A percentile compares a stretch with the other conserved stretches of the same genome.
These are phyloP conservation scores for Inosperma sp. DNA, from an alignment of 768 basidiomycete species.

Conservation along the genomic window DNA sequence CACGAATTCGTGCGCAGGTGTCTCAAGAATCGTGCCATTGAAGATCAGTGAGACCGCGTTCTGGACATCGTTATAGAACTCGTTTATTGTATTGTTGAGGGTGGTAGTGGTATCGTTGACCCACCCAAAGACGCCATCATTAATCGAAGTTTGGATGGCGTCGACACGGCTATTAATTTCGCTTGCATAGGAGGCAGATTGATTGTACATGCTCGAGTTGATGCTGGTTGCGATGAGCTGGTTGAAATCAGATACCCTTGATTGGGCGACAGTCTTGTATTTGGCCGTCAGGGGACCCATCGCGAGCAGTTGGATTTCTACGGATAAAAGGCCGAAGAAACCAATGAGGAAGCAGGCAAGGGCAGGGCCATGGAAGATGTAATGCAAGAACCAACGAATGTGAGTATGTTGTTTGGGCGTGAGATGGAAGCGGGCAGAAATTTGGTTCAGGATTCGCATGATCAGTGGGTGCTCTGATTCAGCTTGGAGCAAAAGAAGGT, in stretches of 20 bases:
- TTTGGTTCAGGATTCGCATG: conserved; percentile 53
- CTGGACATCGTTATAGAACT: conserved; percentile 85
- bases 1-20: conserved; percentile 81
- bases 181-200: conserved; percentile 74
- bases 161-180: conserved; percentile 70
- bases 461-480: conserved; percentile 70
- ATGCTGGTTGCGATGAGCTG: conserved; percentile 68
- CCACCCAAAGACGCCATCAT: conserved; percentile 91
- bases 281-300: conserved; percentile 67
- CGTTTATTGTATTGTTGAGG: conserved; percentile 80
- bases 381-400: conserved; percentile 84
- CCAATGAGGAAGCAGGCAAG: conserved; percentile 90
- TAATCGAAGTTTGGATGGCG: conserved; percentile 67
- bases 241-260: conserved; percentile 62
- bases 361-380: conserved; percentile 88
- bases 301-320: conserved; percentile 82
- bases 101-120: conserved; percentile 85
- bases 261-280: conserved; percentile 58
- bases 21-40: conserved; percentile 76
- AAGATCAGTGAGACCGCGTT: conserved; percentile 72
- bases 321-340: conserved; percentile 80
- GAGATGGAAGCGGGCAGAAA: conserved; percentile 50
- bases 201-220: conserved; percentile 79
- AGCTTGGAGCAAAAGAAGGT: conserved; percentile 69
- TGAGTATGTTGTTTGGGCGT: conserved; percentile 60